These are phyloP conservation scores for Austroboletus eburneus DNA, from an alignment of 768 basidiomycete species.

Conservation along the genomic window DNA sequence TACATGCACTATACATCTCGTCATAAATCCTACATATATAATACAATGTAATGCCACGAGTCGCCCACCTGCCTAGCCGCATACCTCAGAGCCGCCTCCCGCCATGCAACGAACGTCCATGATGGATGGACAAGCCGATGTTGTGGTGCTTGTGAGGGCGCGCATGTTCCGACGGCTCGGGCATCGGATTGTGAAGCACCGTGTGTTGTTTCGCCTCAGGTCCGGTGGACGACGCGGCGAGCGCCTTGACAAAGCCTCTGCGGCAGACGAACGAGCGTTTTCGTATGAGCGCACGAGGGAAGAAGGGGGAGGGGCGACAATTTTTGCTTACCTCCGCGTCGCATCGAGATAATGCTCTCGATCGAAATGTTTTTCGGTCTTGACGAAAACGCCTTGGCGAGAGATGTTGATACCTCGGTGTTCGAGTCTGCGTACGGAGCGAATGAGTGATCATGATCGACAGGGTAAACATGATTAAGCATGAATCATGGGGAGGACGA, in stretches of 20 bases:
- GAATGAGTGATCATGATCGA: too few relatives aligned
- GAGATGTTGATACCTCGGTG: conserved; percentile 54
- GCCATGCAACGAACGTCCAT: too few relatives aligned
- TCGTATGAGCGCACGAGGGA: neutral
- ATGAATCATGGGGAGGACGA: too few relatives aligned
- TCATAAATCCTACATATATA: too few relatives aligned
- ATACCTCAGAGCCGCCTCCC: too few relatives aligned
- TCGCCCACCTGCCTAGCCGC: too few relatives aligned
- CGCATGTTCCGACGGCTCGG: too few relatives aligned
- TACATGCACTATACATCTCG: too few relatives aligned
- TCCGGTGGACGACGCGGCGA: conserved; percentile 42
- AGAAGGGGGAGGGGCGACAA: neutral
- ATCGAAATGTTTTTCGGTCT: conserved; percentile 56
- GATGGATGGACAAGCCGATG: too few relatives aligned
- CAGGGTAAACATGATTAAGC: too few relatives aligned
- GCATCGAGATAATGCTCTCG: conserved; percentile 67
- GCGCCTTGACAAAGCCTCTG: conserved; percentile 51
- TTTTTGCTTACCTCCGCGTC: conserved; percentile 53
- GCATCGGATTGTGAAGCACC: conserved; percentile 4
- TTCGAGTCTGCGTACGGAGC: conserved; percentile 35
- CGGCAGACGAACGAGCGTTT: neutral
- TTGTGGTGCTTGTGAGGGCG: too few relatives aligned
- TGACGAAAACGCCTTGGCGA: conserved; percentile 58
- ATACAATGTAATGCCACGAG: too few relatives aligned
- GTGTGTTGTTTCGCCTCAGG: conserved; percentile 7